Evolutionary conservation across 345 rosid species (phyloP).

Genomic region (Theobroma cacao): DNA sequence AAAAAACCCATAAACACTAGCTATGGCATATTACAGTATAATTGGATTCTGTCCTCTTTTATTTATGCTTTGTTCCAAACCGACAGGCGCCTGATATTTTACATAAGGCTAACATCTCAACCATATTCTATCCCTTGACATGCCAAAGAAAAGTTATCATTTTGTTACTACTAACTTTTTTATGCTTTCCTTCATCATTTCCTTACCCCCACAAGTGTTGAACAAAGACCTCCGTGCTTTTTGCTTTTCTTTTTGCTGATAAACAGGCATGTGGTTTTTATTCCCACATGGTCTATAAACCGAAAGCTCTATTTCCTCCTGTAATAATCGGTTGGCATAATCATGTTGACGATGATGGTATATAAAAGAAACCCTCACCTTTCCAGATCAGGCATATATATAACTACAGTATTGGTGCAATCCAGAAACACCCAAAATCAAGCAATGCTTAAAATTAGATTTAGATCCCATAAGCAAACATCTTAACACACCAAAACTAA

Average conservation of each 20-base stretch:
- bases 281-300: neutral
- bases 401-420: neutral
- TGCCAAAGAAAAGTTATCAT: neutral
- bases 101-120: neutral
- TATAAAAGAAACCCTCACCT: neutral
- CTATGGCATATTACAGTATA: neutral
- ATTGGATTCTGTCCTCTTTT: neutral
- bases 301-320: neutral
- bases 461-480: neutral
- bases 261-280: neutral
- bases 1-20: neutral
- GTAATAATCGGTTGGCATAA: neutral
- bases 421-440: neutral
- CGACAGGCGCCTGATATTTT: neutral
- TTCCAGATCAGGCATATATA: neutral
- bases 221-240: neutral
- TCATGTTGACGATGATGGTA: neutral
- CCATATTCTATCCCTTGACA: neutral
- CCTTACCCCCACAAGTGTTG: neutral
- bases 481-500: neutral
- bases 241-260: neutral
- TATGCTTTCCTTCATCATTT: neutral
- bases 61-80: slow-evolving; percentile 9
- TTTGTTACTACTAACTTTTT: neutral
- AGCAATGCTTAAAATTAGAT: neutral